Evolutionary conservation across 768 basidiomycete species (phyloP).

Genomic region (Hypholoma sublateritium): DNA sequence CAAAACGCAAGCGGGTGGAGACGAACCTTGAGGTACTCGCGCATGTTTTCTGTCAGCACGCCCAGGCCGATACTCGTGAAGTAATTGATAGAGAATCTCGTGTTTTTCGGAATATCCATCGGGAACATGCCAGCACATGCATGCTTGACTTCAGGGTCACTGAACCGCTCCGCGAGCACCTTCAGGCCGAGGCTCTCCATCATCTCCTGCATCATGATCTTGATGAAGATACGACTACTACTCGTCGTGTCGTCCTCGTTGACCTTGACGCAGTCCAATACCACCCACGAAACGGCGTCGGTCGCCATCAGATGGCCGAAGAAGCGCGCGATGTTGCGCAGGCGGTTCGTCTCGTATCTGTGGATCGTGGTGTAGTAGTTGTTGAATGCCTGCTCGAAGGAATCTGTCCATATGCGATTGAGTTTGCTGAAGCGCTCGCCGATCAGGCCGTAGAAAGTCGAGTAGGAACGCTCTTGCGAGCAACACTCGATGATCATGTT

Average conservation of each 20-base stretch:
- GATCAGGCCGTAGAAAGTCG: constrained; percentile 94
- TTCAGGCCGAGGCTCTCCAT: constrained; percentile 93
- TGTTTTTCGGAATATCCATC: constrained; percentile 93
- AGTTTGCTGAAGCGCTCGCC: constrained; percentile 97
- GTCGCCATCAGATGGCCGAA: constrained; percentile 89
- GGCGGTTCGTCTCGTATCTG: constrained; percentile 96
- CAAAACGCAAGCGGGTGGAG: constrained; percentile 5
- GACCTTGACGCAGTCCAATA: constrained; percentile 82
- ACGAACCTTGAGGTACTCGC: constrained; percentile 88
- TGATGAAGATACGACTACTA: constrained; percentile 94
- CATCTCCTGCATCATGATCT: constrained; percentile 95
- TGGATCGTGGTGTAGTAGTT: constrained; percentile 97
- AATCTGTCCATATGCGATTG: constrained; percentile 92
- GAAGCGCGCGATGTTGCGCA: constrained; percentile 96
- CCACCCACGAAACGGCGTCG: constrained; percentile 89
- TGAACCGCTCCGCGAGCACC: constrained; percentile 83
- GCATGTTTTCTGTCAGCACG: constrained; percentile 91
- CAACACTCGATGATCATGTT: constrained; percentile 99
- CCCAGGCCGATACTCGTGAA: constrained; percentile 95
- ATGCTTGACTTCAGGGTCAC: constrained; percentile 76
- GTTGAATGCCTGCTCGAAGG: constrained; percentile 81
- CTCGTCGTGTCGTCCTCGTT: constrained; percentile 98
- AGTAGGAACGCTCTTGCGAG: constrained; percentile 98
- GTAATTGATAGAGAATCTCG: constrained; percentile 95
- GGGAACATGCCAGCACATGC: constrained; percentile 90